Evolutionary conservation across 148 eudicot species (phyloP), one percentile per base, ranked within the genome.

Genomic region (Silene uniflora): DNA sequence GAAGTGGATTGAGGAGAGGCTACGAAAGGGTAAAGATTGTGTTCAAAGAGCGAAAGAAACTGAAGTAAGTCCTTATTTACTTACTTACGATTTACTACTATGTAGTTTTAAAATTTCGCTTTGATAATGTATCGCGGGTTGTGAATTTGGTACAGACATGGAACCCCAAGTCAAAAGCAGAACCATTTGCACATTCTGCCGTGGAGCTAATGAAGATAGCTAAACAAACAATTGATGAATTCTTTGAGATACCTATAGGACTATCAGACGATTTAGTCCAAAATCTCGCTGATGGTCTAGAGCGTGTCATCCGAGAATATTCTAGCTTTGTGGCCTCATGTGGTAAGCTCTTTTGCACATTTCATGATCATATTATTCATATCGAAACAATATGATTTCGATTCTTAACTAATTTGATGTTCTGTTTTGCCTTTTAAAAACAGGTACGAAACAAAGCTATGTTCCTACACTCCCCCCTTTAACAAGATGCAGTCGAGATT

Each of bases 141-240:
- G 16, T 76, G n/a, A 10, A 66, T 81, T 72, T 73, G 35, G 2
- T 32, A 32, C 77, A 95, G 99, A 89, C 96, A 73, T 95, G 99
- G 99, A 92, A 92, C 76, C 97, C 99, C 1, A 92, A 87, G 84
- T 95, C 99, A 21, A 90, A 95, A 82, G 82, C 79, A 11, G 99
- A 95, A 78, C 99, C 99, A 11, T 90, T 89, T 35, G 93, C 99
- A 18, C 89, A 87, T 73, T 89, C 99, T 49, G 87, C 96, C 6
- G 82, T 83, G 46, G 97, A 95, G 63, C 84, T 95, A 23, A 76
- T 87, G 85, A 81, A 71, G 73, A 75, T 81, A 76, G 84, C 83
- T 66, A 92, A 78, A 83, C 88, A 90, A 62, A 84, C 86, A 7
- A 83, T 92, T 65, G 91, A 92, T 0, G 87, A 82, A 66, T 95